Conservation (phyloP, 768 basidiomycete genomes). For the Ramaria rubella region DNA sequence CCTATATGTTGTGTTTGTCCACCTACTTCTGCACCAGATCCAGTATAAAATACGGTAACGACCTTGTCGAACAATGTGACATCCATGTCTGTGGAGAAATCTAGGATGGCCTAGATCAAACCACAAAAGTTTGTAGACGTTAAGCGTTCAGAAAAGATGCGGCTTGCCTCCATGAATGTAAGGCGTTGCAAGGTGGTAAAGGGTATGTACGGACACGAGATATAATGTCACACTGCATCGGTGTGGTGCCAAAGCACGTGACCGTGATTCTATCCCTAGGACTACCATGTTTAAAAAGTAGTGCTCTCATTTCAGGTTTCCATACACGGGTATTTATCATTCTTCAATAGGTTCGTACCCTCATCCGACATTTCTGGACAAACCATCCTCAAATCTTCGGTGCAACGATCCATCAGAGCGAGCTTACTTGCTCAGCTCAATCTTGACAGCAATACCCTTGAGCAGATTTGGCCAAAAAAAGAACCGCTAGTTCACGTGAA, state of each 20-base stretch:
- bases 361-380: conserved; percentile 79
- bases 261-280: not conserved
- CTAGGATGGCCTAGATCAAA: conserved; percentile 65
- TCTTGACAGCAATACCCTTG: conserved; percentile 72
- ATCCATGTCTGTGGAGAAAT: conserved; percentile 90
- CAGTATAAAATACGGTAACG: conserved; percentile 86
- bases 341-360: conserved; percentile 33
- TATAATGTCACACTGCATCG: not conserved
- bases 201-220: not conserved
- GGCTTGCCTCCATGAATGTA: conserved; percentile 1
- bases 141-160: not conserved
- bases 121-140: not conserved
- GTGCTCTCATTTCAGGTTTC: conserved; percentile 4
- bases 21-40: conserved; percentile 74
- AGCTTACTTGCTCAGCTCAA: conserved; percentile 78
- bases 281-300: conserved; percentile 74
- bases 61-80: conserved; percentile 89
- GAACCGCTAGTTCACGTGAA: conserved; percentile 89
- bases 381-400: conserved; percentile 88
- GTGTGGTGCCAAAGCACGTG: conserved; percentile 1
- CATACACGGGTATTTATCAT: not conserved
- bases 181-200: not conserved
- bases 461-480: conserved; percentile 98
- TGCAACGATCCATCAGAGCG: conserved; percentile 82
- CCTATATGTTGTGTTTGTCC: conserved; percentile 3